Percentiles rank a stretch among this genome's conserved stretches.
Evolutionary conservation across 1,284 basidiomycete species (phyloP).

Genomic region (Cutaneotrichosporon sp.): DNA sequence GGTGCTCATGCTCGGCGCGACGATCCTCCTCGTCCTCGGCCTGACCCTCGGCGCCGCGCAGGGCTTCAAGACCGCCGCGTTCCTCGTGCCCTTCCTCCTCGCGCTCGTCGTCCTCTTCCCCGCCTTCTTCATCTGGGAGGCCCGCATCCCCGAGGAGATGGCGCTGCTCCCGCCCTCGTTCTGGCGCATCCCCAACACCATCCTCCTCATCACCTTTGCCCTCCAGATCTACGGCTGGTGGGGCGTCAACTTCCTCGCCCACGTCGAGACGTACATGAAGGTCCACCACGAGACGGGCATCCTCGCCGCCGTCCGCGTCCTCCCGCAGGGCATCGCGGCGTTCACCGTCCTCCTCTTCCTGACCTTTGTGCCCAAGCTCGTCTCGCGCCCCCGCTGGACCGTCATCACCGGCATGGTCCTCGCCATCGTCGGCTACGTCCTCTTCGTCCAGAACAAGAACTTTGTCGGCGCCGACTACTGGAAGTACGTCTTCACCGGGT

Average conservation of each 20-base stretch:
- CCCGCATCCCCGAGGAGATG: slow-evolving; percentile 32
- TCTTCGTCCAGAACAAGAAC: slow-evolving; percentile 16
- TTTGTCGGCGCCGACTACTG: slow-evolving; percentile 31
- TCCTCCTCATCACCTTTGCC: slow-evolving; percentile 39
- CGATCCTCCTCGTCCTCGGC: slow-evolving; percentile 48
- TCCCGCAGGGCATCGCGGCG: slow-evolving; percentile 36
- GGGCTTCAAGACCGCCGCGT: slow-evolving; percentile 43
- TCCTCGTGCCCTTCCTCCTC: slow-evolving; percentile 51
- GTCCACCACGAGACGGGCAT: slow-evolving; percentile 30
- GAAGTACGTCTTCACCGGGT: slow-evolving; percentile 40
- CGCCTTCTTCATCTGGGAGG: slow-evolving; percentile 42
- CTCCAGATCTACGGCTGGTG: slow-evolving; percentile 47
- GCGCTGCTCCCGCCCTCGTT: slow-evolving; percentile 43
- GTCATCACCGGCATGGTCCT: slow-evolving; percentile 34
- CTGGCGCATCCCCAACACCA: slow-evolving; percentile 49
- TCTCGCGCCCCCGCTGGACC: slow-evolving; percentile 32
- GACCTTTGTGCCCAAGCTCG: slow-evolving; percentile 23
- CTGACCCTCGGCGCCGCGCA: slow-evolving; percentile 47
- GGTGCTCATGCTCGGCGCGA: slow-evolving; percentile 40
- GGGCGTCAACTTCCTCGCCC: slow-evolving; percentile 29
- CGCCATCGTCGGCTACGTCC: slow-evolving; percentile 31
- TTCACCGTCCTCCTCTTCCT: slow-evolving; percentile 20
- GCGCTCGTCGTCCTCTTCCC: slow-evolving; percentile 36
- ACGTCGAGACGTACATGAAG: slow-evolving; percentile 29
- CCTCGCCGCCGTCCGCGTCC: slow-evolving; percentile 34